These are phyloP conservation scores for Omphalotus guepiniiformis DNA, from an alignment of 768 basidiomycete genomes.

Conservation along the genomic window DNA sequence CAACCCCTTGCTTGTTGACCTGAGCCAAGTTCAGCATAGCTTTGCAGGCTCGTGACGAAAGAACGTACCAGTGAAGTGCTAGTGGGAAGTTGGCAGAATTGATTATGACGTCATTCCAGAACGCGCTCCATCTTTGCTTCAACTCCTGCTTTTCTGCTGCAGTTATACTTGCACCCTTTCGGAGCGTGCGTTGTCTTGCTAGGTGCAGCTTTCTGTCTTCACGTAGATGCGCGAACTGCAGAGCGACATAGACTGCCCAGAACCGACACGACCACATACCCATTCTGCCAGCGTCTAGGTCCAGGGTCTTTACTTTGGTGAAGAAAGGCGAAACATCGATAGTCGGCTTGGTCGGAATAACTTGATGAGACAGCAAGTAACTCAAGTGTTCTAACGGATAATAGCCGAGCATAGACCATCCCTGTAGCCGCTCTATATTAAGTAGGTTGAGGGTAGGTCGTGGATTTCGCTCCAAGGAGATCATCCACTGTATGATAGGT, in stretches of 20 bases:
- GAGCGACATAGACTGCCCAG: constrained; percentile 75
- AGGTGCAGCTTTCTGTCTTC: constrained; percentile 63
- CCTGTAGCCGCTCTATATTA: constrained; percentile 77
- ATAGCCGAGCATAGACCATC: constrained; percentile 73
- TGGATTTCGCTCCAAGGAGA: constrained; percentile 65
- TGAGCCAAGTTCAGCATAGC: constrained; percentile 22
- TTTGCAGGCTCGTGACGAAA: neutral
- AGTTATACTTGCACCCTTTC: constrained; percentile 45
- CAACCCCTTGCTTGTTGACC: constrained; percentile 67
- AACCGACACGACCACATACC: constrained; percentile 73
- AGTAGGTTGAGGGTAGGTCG: constrained; percentile 67
- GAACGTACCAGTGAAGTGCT: constrained; percentile 75
- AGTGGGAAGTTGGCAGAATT: constrained; percentile 78
- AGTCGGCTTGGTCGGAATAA: constrained; percentile 51
- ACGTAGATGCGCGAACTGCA: constrained; percentile 70
- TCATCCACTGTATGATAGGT: constrained; percentile 77
- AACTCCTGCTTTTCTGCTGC: constrained; percentile 54
- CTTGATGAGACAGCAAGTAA: constrained; percentile 56
- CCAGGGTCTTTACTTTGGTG: constrained; percentile 38
- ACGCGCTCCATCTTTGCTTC: constrained; percentile 55
- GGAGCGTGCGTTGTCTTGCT: constrained; percentile 49
- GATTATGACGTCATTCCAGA: constrained; percentile 66
- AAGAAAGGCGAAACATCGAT: constrained; percentile 34
- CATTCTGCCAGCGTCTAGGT: constrained; percentile 37
- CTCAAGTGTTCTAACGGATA: constrained; percentile 77